phyloP scores from a whole-genome alignment of 768 basidiomycete species.

The Lanmaoa rubissima region DNA sequence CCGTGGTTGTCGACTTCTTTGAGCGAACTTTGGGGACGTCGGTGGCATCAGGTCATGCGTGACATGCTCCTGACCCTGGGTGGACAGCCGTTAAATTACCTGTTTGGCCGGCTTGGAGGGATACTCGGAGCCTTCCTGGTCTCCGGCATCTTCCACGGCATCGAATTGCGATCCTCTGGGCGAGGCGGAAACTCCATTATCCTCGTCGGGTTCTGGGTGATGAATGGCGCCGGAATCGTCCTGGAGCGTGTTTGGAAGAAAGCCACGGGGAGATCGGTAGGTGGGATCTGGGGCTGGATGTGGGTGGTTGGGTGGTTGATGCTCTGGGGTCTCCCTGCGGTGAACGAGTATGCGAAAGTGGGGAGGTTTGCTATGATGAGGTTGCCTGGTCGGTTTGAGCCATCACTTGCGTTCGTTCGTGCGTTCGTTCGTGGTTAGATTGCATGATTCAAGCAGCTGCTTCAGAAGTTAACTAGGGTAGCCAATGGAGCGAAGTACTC shows the following conservation, averaged over 20 bases:
- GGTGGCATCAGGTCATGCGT: constrained; percentile 70
- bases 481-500: too few relatives aligned
- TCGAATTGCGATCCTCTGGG: constrained; percentile 55
- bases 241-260: constrained; percentile 48
- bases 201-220: constrained; percentile 51
- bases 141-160: constrained; percentile 57
- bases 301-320: constrained; percentile 54
- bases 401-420: constrained; percentile 29
- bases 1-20: constrained; percentile 61
- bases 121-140: constrained; percentile 56
- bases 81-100: constrained; percentile 37
- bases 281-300: constrained; percentile 45
- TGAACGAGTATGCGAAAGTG: constrained; percentile 35
- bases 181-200: constrained; percentile 42
- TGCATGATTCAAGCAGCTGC: not conserved
- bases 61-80: constrained; percentile 54
- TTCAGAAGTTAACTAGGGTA: too few relatives aligned
- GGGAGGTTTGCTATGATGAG: constrained; percentile 14
- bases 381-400: constrained; percentile 14
- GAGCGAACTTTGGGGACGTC: constrained; percentile 56
- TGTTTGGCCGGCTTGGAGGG: constrained; percentile 50
- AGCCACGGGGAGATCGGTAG: constrained; percentile 41
- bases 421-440: not conserved
- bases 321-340: constrained; percentile 44
- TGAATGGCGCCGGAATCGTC: constrained; percentile 53